These are phyloP conservation scores for Rhododendron ovatum DNA, from an alignment of 148 eudicot genomes.

Conservation along the genomic window DNA sequence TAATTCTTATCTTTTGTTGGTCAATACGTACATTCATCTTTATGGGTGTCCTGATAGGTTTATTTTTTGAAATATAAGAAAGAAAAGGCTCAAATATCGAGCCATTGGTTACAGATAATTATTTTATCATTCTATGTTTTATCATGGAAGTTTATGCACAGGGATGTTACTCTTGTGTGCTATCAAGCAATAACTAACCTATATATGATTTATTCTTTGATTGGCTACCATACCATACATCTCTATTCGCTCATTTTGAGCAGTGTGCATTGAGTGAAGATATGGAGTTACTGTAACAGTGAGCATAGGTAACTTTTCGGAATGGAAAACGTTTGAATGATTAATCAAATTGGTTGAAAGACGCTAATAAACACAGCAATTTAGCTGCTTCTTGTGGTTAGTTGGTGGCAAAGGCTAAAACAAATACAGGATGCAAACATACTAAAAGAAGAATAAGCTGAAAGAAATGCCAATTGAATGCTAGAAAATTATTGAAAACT, in stretches of 20 bases:
- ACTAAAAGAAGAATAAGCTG: neutral
- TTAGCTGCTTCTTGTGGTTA: neutral
- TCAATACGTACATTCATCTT: neutral
- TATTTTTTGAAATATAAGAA: neutral
- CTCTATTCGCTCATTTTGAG: neutral
- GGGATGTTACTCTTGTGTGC: neutral
- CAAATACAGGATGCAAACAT: neutral
- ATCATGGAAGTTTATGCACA: neutral
- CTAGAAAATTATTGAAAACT: too few species aligned
- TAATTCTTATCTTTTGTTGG: neutral
- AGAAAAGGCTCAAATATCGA: neutral
- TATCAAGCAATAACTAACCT: neutral
- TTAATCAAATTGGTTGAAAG: neutral
- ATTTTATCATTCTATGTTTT: slow-evolving; percentile 1
- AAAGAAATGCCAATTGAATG: neutral
- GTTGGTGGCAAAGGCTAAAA: neutral
- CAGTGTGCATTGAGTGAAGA: neutral
- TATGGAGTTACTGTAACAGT: neutral
- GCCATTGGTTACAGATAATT: neutral
- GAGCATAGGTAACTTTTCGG: neutral
- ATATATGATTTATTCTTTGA: neutral
- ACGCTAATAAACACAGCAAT: neutral
- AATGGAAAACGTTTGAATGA: neutral
- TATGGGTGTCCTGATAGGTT: neutral
- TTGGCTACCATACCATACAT: neutral